Evolutionary conservation across 805 yeast species (phyloP).

Genomic region (Ogataea sp.): DNA sequence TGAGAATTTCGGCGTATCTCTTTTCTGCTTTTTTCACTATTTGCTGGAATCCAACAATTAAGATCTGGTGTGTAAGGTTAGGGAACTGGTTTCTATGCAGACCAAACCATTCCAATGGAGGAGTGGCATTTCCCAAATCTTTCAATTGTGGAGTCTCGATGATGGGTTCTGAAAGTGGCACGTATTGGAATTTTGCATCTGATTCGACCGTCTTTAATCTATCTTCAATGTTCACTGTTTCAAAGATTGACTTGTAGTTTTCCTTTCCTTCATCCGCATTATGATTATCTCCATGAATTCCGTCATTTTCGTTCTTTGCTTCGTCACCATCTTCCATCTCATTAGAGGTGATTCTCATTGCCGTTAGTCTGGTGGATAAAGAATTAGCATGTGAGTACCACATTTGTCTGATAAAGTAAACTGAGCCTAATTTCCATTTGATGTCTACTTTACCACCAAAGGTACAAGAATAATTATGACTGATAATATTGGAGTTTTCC

Average conservation of each 20-base stretch:
- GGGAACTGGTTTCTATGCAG: conserved; percentile 83
- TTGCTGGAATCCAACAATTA: conserved; percentile 66
- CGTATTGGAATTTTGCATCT: conserved; percentile 42
- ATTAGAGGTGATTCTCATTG: conserved; percentile 23
- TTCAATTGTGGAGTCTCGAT: conserved; percentile 85
- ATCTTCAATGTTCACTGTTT: conserved; percentile 28
- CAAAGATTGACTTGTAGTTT: conserved; percentile 21
- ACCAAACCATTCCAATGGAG: conserved; percentile 98
- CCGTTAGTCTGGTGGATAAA: conserved; percentile 49
- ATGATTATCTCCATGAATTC: too few species aligned
- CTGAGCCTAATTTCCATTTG: conserved; percentile 89
- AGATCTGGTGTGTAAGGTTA: conserved; percentile 72
- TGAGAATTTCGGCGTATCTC: conserved; percentile 42
- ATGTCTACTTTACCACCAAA: conserved; percentile 90
- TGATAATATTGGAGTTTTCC: conserved; percentile 43
- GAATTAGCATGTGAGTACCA: conserved; percentile 80
- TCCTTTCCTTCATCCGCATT: conserved; percentile 30
- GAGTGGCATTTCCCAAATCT: conserved; percentile 95
- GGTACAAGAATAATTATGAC: conserved; percentile 59
- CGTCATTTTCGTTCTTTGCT: conserved; percentile 26
- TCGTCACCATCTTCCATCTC: conserved; percentile 23
- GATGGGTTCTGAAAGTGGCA: conserved; percentile 64
- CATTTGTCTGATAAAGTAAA: conserved; percentile 87
- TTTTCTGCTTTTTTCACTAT: conserved; percentile 61
- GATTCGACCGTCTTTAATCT: conserved; percentile 40